Percentiles rank a stretch among this genome's conserved stretches.
These are phyloP conservation scores for Penicillium nucicola DNA, from an alignment of 495 filamentous ascomycete genomes.

Conservation along the genomic window DNA sequence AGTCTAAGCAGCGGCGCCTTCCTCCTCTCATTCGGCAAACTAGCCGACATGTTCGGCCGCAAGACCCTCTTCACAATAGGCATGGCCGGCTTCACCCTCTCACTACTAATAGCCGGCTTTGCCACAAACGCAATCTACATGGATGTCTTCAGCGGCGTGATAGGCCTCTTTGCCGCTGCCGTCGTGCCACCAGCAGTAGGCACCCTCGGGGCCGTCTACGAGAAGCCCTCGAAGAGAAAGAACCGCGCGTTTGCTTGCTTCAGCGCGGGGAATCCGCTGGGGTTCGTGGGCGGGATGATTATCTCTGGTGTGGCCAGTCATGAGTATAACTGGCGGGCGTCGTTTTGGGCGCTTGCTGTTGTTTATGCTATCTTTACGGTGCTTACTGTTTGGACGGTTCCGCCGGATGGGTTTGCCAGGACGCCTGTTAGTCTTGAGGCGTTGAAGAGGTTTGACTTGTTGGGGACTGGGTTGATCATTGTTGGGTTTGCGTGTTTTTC, in stretches of 20 bases:
- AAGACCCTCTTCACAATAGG: conserved; percentile 64
- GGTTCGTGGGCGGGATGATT: conserved; percentile 65
- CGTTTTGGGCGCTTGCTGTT: conserved; percentile 63
- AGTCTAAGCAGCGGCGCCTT: conserved; percentile 69
- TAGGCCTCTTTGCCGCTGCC: conserved; percentile 61
- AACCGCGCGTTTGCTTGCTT: conserved; percentile 68
- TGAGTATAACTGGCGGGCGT: conserved; percentile 64
- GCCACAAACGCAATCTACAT: conserved; percentile 60
- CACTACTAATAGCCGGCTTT: conserved; percentile 57
- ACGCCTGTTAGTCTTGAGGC: conserved; percentile 44
- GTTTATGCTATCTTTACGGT: conserved; percentile 57
- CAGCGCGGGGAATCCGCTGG: conserved; percentile 67
- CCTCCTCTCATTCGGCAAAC: conserved; percentile 67
- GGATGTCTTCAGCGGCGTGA: conserved; percentile 60
- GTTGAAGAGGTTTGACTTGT: conserved; percentile 59
- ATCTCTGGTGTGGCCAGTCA: conserved; percentile 64
- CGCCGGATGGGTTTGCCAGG: conserved; percentile 48
- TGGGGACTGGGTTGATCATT: conserved; percentile 63
- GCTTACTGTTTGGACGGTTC: conserved; percentile 63
- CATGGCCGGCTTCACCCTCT: conserved; percentile 60
- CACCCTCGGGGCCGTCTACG: conserved; percentile 62
- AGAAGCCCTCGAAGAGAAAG: conserved; percentile 56
- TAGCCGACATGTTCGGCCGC: conserved; percentile 73
- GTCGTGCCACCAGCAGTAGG: conserved; percentile 67
- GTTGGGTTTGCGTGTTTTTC: conserved; percentile 64